phyloP scores from a whole-genome alignment of 805 yeast genomes.

The Schizosaccharomyces osmophilus region DNA sequence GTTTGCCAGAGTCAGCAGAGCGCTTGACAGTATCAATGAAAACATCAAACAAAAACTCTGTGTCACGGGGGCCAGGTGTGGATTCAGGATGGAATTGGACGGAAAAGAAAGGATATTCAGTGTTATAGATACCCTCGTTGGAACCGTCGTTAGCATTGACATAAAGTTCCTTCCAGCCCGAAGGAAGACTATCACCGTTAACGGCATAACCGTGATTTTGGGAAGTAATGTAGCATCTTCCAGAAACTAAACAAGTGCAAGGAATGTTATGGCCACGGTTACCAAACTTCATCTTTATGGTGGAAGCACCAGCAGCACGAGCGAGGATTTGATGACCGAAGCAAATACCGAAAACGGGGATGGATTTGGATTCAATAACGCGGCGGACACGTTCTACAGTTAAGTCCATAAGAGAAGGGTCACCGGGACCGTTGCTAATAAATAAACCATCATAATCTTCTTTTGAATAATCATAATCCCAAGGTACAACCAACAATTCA shows the following conservation, averaged over 20 bases:
- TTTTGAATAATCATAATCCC: slow-evolving; percentile 55
- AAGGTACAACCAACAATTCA: slow-evolving; percentile 84
- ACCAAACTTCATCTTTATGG: slow-evolving; percentile 84
- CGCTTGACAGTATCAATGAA: slow-evolving; percentile 60
- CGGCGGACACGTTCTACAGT: slow-evolving; percentile 35
- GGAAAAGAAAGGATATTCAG: slow-evolving; percentile 71
- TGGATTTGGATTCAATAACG: slow-evolving; percentile 38
- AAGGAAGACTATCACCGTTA: slow-evolving; percentile 45
- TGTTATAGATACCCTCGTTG: slow-evolving; percentile 92
- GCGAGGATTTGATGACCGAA: slow-evolving; percentile 93
- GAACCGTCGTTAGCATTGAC: slow-evolving; percentile 92
- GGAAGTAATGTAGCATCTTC: slow-evolving; percentile 90
- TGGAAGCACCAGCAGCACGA: slow-evolving; percentile 80
- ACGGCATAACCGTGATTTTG: slow-evolving; percentile 98
- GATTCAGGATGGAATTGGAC: slow-evolving; percentile 99
- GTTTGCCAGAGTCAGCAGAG: slow-evolving; percentile 20
- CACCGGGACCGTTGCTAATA: slow-evolving; percentile 97
- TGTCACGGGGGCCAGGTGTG: slow-evolving; percentile 97
- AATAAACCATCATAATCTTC: slow-evolving; percentile 88
- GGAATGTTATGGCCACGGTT: slow-evolving; percentile 98
- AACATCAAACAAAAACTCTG: slow-evolving; percentile 87
- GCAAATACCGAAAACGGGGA: slow-evolving; percentile 94
- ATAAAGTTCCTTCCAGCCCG: slow-evolving; percentile 82
- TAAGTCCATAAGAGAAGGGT: slow-evolving; percentile 63
- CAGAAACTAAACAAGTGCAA: slow-evolving; percentile 67